Conservation (phyloP, 2,329 filamentous ascomycete species). For the Claviceps lovelessii region DNA sequence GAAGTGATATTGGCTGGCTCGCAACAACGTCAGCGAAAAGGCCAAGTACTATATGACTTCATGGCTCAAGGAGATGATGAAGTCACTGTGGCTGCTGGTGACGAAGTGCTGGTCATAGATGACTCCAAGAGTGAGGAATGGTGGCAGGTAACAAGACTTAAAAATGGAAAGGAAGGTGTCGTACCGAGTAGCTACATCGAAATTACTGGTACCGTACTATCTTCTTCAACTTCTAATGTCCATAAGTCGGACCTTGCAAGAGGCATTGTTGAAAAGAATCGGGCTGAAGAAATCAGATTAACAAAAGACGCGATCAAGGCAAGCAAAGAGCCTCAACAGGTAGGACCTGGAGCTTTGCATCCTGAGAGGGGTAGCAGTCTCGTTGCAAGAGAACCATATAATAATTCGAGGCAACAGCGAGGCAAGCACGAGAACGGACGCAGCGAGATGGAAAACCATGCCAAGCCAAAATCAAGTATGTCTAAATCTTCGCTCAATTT, state of each 20-base stretch:
- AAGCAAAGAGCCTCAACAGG: constrained; percentile 43
- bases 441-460: constrained; percentile 37
- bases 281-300: constrained; percentile 67
- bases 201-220: constrained; percentile 52
- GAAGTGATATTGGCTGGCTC: constrained; percentile 76
- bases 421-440: constrained; percentile 53
- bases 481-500: not conserved
- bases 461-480: constrained; percentile 59
- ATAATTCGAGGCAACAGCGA: constrained; percentile 57
- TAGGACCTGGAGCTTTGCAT: constrained; percentile 63
- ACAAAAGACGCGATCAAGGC: constrained; percentile 64
- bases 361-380: constrained; percentile 71
- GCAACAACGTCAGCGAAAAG: constrained; percentile 59
- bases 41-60: constrained; percentile 84
- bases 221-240: constrained; percentile 25
- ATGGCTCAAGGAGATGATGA: constrained; percentile 94
- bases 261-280: constrained; percentile 63
- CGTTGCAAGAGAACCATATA: constrained; percentile 49
- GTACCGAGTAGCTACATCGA: constrained; percentile 96
- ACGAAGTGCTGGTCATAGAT: constrained; percentile 83
- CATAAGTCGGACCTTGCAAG: constrained; percentile 35
- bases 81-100: constrained; percentile 76
- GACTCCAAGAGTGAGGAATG: constrained; percentile 90
- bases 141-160: constrained; percentile 88
- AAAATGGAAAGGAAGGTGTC: constrained; percentile 88